Percentiles rank a stretch among this genome's conserved stretches.
phyloP scores from a whole-genome alignment of 805 yeast species.

The Ogataea methanolica region DNA sequence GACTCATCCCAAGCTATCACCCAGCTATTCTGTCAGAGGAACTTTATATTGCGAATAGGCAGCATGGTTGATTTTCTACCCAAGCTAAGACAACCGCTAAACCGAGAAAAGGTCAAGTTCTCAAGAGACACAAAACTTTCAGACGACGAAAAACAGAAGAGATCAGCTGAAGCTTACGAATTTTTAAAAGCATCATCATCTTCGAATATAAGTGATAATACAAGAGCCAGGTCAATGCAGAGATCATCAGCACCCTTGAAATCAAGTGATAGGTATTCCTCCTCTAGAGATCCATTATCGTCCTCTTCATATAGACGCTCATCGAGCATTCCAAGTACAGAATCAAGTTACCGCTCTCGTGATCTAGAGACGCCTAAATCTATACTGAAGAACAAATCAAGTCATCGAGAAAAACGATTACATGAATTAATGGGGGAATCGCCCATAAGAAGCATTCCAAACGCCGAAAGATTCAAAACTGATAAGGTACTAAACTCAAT shows the following conservation, averaged over 20 bases:
- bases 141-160: conserved; percentile 12
- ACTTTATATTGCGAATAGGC: background rate
- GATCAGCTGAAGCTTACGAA: conserved; percentile 12
- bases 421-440: conserved; percentile 26
- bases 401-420: conserved; percentile 12
- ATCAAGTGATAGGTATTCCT: background rate
- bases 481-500: conserved; percentile 17
- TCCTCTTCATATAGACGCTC: background rate
- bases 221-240: conserved; percentile 1
- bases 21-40: background rate
- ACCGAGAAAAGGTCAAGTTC: conserved; percentile 13
- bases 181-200: conserved; percentile 5
- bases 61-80: conserved; percentile 2
- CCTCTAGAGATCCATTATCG: conserved; percentile 1
- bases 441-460: conserved; percentile 20
- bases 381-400: conserved; percentile 7
- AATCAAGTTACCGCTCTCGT: background rate
- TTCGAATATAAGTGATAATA: background rate
- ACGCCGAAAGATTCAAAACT: conserved; percentile 12
- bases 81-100: conserved; percentile 5
- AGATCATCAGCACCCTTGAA: conserved; percentile 4
- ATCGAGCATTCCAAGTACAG: background rate
- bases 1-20: too few species aligned
- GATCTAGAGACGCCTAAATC: conserved; percentile 9
- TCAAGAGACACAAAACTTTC: conserved; percentile 15